A percentile compares a stretch with the other conserved stretches of the same genome.
phyloP scores from a whole-genome alignment of 495 filamentous ascomycete species.

The Geoglossum glabrum region DNA sequence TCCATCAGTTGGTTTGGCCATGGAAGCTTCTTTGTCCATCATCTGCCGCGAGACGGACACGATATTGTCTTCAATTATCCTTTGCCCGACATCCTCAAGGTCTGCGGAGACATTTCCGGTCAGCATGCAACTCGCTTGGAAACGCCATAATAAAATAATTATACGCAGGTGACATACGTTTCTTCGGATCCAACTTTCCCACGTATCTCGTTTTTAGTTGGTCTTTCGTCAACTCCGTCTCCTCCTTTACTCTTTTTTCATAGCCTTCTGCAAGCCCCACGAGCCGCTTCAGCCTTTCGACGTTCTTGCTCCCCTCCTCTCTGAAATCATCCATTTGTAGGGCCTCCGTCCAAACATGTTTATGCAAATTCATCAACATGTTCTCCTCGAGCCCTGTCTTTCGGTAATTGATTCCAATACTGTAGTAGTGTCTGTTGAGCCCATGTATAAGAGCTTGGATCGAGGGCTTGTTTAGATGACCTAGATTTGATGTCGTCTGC shows the following conservation, averaged over 20 bases:
- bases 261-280: conserved; percentile 86
- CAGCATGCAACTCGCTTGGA: neutral
- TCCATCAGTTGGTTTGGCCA: conserved; percentile 21
- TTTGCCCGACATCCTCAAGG: conserved; percentile 85
- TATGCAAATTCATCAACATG: conserved; percentile 99
- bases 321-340: conserved; percentile 94
- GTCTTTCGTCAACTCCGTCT: conserved; percentile 89
- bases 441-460: conserved; percentile 99
- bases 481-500: conserved; percentile 92
- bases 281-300: conserved; percentile 66
- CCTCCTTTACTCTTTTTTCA: conserved; percentile 96
- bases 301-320: conserved; percentile 61
- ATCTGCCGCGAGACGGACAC: conserved; percentile 90
- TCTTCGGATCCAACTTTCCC: conserved; percentile 96
- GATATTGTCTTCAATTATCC: conserved; percentile 96
- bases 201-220: conserved; percentile 98
- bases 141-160: neutral
- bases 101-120: conserved; percentile 25
- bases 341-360: conserved; percentile 97
- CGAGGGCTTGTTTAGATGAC: conserved; percentile 94
- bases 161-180: conserved; percentile 36
- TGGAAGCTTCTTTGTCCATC: conserved; percentile 94
- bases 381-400: conserved; percentile 97
- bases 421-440: conserved; percentile 96
- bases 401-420: conserved; percentile 91